These are phyloP conservation scores for Hippophae gyantsensis DNA, from an alignment of 306 rosid genomes.

Conservation along the genomic window DNA sequence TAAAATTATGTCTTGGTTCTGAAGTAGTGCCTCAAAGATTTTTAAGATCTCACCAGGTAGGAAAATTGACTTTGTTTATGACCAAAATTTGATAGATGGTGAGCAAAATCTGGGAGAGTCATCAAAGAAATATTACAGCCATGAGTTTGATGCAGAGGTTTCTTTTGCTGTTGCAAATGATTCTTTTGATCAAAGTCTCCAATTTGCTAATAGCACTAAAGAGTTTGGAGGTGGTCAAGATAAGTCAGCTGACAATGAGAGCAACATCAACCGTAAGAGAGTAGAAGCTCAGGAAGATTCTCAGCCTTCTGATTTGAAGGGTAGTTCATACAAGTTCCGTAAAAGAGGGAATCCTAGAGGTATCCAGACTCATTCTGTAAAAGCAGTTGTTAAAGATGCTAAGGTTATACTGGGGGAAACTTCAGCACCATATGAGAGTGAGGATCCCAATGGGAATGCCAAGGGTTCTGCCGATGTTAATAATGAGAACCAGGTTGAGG, in stretches of 20 bases:
- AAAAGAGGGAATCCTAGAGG: constrained; percentile 43
- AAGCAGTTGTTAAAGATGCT: constrained; percentile 67
- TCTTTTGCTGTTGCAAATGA: constrained; percentile 66
- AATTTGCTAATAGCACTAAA: constrained; percentile 45
- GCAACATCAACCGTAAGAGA: constrained; percentile 51
- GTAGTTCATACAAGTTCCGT: constrained; percentile 28
- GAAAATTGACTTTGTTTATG: constrained; percentile 38
- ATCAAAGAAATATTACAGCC: constrained; percentile 24
- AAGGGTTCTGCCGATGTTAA: constrained; percentile 53
- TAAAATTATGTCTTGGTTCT: constrained; percentile 76
- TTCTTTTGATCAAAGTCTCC: constrained; percentile 47
- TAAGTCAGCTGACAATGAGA: constrained; percentile 44
- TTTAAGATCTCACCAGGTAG: constrained; percentile 62
- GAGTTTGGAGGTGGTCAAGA: constrained; percentile 54
- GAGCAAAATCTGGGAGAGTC: constrained; percentile 35
- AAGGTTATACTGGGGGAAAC: constrained; percentile 57
- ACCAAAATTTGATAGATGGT: constrained; percentile 28
- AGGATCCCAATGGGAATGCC: constrained; percentile 54
- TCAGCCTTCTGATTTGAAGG: constrained; percentile 45
- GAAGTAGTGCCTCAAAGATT: constrained; percentile 82
- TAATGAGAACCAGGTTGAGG: constrained; percentile 43
- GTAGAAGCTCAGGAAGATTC: constrained; percentile 38
- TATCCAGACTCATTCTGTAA: constrained; percentile 46
- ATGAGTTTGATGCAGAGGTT: constrained; percentile 58
- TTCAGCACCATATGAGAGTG: constrained; percentile 34